These are phyloP conservation scores for Meira miltonrushii DNA, from an alignment of 1,284 basidiomycete species.

Conservation along the genomic window DNA sequence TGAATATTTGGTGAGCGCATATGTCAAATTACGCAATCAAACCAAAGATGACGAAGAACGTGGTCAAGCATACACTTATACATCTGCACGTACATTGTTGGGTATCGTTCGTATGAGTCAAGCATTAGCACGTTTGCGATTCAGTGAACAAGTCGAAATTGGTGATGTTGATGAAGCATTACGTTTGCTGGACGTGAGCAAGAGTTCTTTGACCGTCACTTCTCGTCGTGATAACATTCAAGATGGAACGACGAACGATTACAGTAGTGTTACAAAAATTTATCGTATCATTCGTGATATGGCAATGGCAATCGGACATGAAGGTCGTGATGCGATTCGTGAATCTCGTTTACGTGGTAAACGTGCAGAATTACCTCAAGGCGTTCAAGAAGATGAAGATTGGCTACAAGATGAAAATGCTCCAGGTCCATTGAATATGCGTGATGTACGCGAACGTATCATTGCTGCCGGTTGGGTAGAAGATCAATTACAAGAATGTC, in stretches of 20 bases:
- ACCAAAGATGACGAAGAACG: conserved; percentile 85
- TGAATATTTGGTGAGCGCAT: conserved; percentile 88
- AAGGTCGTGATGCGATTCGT: conserved; percentile 8
- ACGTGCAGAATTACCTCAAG: not conserved
- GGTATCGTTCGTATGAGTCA: conserved; percentile 91
- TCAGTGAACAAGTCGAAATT: conserved; percentile 71
- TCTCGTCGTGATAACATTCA: conserved; percentile 11
- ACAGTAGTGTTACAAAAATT: conserved; percentile 40
- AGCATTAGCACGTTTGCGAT: conserved; percentile 84
- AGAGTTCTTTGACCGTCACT: conserved; percentile 65
- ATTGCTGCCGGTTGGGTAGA: conserved; percentile 34
- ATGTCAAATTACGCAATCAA: conserved; percentile 86
- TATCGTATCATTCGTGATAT: conserved; percentile 49
- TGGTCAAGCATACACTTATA: conserved; percentile 85
- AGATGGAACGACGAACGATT: conserved; percentile 23
- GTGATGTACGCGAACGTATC: conserved; percentile 33
- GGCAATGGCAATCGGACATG: conserved; percentile 11
- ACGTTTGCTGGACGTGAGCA: conserved; percentile 91
- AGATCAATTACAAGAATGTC: conserved; percentile 33
- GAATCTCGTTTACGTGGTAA: not conserved
- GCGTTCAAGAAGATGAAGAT: not conserved
- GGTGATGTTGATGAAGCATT: conserved; percentile 94
- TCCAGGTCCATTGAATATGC: conserved; percentile 21
- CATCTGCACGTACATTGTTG: conserved; percentile 91
- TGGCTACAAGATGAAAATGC: conserved; percentile 10